Evolutionary conservation across 192 early-diverging fungal species (phyloP).

Genomic region (Gaertneriomyces semiglobifer): DNA sequence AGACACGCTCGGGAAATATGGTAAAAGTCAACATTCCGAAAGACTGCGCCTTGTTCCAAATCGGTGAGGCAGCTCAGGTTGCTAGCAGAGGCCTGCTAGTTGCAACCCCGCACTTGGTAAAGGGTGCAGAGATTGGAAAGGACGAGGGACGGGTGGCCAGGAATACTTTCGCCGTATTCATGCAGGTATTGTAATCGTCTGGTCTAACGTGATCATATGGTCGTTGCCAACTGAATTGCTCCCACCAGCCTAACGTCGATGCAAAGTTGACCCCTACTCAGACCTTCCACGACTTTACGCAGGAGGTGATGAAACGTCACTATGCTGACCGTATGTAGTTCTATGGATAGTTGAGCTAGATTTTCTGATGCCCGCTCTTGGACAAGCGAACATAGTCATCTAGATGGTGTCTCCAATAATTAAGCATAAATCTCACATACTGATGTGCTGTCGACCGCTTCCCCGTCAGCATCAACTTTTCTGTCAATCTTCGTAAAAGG

Average conservation of each 20-base stretch:
- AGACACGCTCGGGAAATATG: slow-evolving; percentile 44
- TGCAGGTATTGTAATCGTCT: slow-evolving; percentile 40
- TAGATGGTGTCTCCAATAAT: too few relatives aligned
- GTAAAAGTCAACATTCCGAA: slow-evolving; percentile 54
- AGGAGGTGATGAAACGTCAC: slow-evolving; percentile 38
- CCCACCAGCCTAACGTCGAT: slow-evolving; percentile 44
- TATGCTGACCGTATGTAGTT: slow-evolving; percentile 14
- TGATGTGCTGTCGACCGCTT: too few relatives aligned
- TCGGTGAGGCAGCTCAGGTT: slow-evolving; percentile 60
- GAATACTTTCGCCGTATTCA: slow-evolving; percentile 70
- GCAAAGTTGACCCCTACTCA: slow-evolving; percentile 33
- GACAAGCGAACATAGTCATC: too few relatives aligned
- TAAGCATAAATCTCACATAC: too few relatives aligned
- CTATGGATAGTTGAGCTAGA: too few relatives aligned
- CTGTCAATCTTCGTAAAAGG: too few relatives aligned
- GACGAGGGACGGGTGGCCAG: slow-evolving; percentile 30
- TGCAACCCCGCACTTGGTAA: slow-evolving; percentile 67
- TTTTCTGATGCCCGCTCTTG: background rate
- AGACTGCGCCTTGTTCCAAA: slow-evolving; percentile 66
- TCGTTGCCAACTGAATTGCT: background rate
- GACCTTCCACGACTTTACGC: slow-evolving; percentile 52
- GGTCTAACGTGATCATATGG: background rate
- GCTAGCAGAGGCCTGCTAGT: slow-evolving; percentile 48
- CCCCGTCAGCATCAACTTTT: too few relatives aligned
- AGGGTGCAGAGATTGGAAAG: slow-evolving; percentile 38